These are phyloP conservation scores for Septoria linicola DNA, from an alignment of 2,329 filamentous ascomycete genomes.

Conservation along the genomic window DNA sequence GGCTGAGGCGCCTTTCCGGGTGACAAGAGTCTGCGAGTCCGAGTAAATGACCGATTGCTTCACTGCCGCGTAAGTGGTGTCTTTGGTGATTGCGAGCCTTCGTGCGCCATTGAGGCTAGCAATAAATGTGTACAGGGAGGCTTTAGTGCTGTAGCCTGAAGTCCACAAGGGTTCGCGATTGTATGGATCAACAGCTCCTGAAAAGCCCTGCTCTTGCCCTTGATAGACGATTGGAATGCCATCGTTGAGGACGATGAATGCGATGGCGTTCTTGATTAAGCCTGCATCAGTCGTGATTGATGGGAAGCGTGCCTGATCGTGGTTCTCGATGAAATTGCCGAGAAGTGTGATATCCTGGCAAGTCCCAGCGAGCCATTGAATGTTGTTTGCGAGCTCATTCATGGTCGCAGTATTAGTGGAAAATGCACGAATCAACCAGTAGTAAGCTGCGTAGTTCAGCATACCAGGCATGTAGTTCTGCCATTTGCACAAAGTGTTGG, in stretches of 20 bases:
- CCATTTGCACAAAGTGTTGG: slow-evolving; percentile 40
- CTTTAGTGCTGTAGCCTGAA: slow-evolving; percentile 40
- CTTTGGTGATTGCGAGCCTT: slow-evolving; percentile 42
- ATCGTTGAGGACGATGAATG: slow-evolving; percentile 58
- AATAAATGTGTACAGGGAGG: slow-evolving; percentile 43
- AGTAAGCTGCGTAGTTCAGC: slow-evolving; percentile 48
- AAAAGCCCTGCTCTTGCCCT: slow-evolving; percentile 61
- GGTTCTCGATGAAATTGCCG: slow-evolving; percentile 40
- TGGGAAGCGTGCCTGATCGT: slow-evolving; percentile 41
- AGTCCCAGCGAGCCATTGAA: slow-evolving; percentile 29
- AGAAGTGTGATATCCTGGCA: slow-evolving; percentile 41
- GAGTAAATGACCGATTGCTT: slow-evolving; percentile 38
- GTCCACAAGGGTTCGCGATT: slow-evolving; percentile 44
- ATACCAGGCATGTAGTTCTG: slow-evolving; percentile 45
- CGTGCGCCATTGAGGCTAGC: slow-evolving; percentile 52
- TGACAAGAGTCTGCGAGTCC: slow-evolving; percentile 23
- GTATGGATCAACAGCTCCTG: slow-evolving; percentile 34
- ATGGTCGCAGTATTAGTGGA: slow-evolving; percentile 37
- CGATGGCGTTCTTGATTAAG: slow-evolving; percentile 59
- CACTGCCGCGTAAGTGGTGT: slow-evolving; percentile 40
- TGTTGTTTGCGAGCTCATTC: slow-evolving; percentile 37
- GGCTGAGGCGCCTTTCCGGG: slow-evolving; percentile 14
- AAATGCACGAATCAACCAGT: slow-evolving; percentile 39
- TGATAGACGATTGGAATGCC: slow-evolving; percentile 65
- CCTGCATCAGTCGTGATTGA: slow-evolving; percentile 52